Conservation (phyloP, 116 monocot species). For the Dioscorea cayenensis region DNA sequence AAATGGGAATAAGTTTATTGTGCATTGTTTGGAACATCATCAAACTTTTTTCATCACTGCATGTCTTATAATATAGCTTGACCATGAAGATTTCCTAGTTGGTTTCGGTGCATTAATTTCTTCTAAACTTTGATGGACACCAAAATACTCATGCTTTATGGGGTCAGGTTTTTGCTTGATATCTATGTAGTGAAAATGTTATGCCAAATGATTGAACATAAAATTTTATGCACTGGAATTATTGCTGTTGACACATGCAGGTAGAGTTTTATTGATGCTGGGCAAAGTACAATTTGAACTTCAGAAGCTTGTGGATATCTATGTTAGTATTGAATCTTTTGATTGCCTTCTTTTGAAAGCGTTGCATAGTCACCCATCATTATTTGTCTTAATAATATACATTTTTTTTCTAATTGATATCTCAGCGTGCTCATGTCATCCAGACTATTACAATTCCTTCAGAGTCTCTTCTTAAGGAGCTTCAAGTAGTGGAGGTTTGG, state of each 20-base stretch:
- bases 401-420: slow-evolving; percentile 8
- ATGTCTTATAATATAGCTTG: no score
- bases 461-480: slow-evolving; percentile 94
- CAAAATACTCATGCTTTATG: not conserved
- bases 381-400: not conserved
- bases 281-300: slow-evolving; percentile 82
- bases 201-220: not conserved
- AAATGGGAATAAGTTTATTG: no score
- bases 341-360: not conserved
- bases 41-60: no score
- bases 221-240: not conserved
- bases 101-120: not conserved
- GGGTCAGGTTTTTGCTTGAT: not conserved
- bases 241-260: slow-evolving; percentile 26
- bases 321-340: slow-evolving; percentile 42
- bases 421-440: slow-evolving; percentile 72
- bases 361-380: not conserved
- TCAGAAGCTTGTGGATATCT: slow-evolving; percentile 72
- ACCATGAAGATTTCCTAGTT: not conserved
- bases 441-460: slow-evolving; percentile 88
- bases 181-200: not conserved
- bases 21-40: no score
- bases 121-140: not conserved
- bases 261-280: slow-evolving; percentile 64
- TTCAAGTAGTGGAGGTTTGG: slow-evolving; percentile 78